A percentile compares a stretch with the other conserved stretches of the same genome.
Evolutionary conservation across 176 grass and related monocot genomes (phyloP).

Genomic region (Eragrostis nindensis): DNA sequence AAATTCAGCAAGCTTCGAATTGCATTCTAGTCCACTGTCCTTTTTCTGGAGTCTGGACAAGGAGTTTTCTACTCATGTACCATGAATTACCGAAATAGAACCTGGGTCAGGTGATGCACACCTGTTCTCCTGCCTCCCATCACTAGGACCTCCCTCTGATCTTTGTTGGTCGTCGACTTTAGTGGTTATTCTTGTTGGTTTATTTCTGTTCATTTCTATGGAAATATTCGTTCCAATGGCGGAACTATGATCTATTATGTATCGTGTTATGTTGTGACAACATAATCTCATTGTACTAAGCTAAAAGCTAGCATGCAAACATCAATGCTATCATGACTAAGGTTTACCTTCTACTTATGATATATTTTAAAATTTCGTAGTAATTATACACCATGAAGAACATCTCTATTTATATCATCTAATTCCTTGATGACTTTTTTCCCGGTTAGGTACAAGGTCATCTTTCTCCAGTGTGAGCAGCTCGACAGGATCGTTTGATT

Average conservation of each 20-base stretch:
- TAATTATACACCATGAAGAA: neutral
- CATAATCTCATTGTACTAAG: neutral
- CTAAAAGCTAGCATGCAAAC: neutral
- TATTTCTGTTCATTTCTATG: neutral
- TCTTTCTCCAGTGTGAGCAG: constrained; percentile 64
- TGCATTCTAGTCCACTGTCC: neutral
- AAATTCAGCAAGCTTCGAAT: neutral
- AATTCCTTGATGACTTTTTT: neutral
- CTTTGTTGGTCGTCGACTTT: neutral
- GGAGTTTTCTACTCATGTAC: neutral
- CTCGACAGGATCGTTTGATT: constrained; percentile 69
- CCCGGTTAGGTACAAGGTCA: constrained; percentile 54
- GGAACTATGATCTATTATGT: constrained; percentile 5
- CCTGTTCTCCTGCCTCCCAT: neutral
- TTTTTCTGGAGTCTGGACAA: no score
- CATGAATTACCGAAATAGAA: neutral
- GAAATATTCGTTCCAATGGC: neutral
- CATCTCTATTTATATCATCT: neutral
- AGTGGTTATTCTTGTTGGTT: constrained; percentile 1
- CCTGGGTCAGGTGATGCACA: neutral
- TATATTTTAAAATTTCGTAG: neutral
- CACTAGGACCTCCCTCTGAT: neutral
- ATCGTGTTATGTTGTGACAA: neutral
- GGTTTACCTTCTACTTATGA: constrained; percentile 3
- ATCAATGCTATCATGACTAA: neutral